These are phyloP conservation scores for Mucor sp. DNA, from an alignment of 371 early-diverging fungal genomes.

Conservation along the genomic window DNA sequence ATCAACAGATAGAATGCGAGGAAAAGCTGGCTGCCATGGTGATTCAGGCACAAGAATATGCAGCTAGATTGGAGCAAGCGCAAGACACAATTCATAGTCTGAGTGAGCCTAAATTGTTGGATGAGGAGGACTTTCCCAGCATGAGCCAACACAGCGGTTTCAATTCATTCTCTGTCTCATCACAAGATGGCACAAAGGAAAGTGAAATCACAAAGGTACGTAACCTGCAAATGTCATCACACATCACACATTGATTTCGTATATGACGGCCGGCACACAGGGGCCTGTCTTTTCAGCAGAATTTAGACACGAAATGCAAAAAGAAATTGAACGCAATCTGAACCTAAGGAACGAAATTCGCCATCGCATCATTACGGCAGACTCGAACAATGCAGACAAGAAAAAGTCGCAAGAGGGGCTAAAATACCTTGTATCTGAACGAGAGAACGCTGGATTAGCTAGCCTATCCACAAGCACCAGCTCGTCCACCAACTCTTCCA, in stretches of 20 bases:
- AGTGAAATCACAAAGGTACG: conserved; percentile 54
- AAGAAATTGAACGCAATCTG: conserved; percentile 54
- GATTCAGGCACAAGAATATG: conserved; percentile 67
- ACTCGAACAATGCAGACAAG: conserved; percentile 34
- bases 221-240: too few relatives aligned
- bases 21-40: conserved; percentile 64
- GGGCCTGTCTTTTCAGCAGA: conserved; percentile 59
- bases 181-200: conserved; percentile 36
- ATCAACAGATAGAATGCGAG: conserved; percentile 62
- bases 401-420: conserved; percentile 52
- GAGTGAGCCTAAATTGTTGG: conserved; percentile 48
- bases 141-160: conserved; percentile 21
- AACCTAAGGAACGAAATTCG: conserved; percentile 47
- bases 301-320: conserved; percentile 57
- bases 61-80: conserved; percentile 63
- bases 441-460: conserved; percentile 31
- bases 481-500: conserved; percentile 32
- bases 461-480: conserved; percentile 35
- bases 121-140: conserved; percentile 48
- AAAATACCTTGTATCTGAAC: conserved; percentile 49
- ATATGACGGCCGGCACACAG: conserved; percentile 9
- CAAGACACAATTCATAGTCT: conserved; percentile 66
- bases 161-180: conserved; percentile 28
- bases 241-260: neutral
- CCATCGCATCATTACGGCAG: conserved; percentile 50